Base-by-base conservation (phyloP, 345 rosid species). In the Boechera stricta region DNA sequence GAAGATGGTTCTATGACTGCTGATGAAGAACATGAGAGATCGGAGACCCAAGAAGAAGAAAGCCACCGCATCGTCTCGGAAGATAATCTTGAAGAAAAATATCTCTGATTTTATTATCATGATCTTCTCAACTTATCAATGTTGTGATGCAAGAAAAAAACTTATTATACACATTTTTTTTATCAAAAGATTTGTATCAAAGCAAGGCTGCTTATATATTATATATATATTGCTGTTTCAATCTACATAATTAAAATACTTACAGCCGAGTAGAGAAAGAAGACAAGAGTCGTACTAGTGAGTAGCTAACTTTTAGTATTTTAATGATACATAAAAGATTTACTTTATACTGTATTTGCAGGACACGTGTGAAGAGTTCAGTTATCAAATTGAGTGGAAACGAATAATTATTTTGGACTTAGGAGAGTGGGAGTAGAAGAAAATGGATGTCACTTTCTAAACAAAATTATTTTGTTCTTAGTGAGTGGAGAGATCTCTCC, bases 21-120 rank as follows among this genome's bases (percentile, higher is more conserved):
- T 0, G 82, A 35, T 2, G 82, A 73, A n/a, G 74, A 79, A 16
- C 82, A 79, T 0, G 78, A 73, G 64, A 73, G 74, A 45, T 55
- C 18, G 8, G 80, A 71, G 76, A 76, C 15, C 74, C 79, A 69
- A 1, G 79, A 52, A 42, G 63, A 76, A 64, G 75, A 70, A 35
- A 72, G 70, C 76, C 64, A 71, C 76, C 76, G 12, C 81, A 72
- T 78, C 52, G 42, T 76, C 44, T 29, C 11, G 39, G 72, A 4
- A 28, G 38, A 16, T 1, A 16, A 15, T 1, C 24, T 55, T 6
- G 1, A 55, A 21, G 35, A 24, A 3, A 2, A 35, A 49, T n/a
- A 35, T 15, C n/a, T 7, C 41, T 39, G 41, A 16, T 28, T 38
- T 51, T 48, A 71, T 52, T 21, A 52, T 24, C 10, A 15, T 16